Conservation (phyloP, 2,329 filamentous ascomycete genomes). For the Aspergillus caelatus region DNA sequence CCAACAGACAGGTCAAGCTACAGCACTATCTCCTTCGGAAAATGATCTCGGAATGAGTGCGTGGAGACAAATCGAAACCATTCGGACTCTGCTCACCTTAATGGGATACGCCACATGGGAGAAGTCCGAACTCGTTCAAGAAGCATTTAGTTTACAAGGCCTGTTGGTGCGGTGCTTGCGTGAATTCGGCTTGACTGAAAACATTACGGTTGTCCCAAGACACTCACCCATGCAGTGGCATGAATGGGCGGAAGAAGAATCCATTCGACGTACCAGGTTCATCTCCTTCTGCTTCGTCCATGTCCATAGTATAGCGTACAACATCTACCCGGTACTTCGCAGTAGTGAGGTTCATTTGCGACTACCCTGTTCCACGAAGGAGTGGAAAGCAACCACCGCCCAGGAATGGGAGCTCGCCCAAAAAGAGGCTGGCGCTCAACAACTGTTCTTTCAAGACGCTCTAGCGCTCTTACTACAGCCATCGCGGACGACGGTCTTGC, state of each 20-base stretch:
- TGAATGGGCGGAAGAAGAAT: conserved; percentile 41
- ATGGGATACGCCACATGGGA: conserved; percentile 41
- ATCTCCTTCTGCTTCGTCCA: conserved; percentile 44
- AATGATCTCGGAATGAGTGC: conserved; percentile 16
- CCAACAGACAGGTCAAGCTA: conserved; percentile 15
- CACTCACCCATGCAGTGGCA: conserved; percentile 34
- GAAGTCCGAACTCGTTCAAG: conserved; percentile 33
- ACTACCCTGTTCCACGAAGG: conserved; percentile 40
- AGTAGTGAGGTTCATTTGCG: conserved; percentile 41
- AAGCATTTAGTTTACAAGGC: conserved; percentile 34
- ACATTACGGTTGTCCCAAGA: conserved; percentile 24
- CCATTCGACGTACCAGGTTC: conserved; percentile 38
- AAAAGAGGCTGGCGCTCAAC: conserved; percentile 29
- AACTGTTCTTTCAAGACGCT: conserved; percentile 40
- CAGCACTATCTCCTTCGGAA: conserved; percentile 16
- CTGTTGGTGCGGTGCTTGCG: conserved; percentile 35
- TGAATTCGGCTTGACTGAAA: conserved; percentile 33
- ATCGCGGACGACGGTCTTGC: conserved; percentile 27
- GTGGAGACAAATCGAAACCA: conserved; percentile 33
- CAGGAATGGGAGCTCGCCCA: conserved; percentile 36
- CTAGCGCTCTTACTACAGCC: conserved; percentile 36
- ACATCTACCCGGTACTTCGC: conserved; percentile 40
- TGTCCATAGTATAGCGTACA: conserved; percentile 43
- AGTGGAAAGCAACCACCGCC: conserved; percentile 38
- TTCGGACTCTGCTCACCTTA: conserved; percentile 32